A percentile compares a stretch with the other conserved stretches of the same genome.
These are phyloP conservation scores for Metschnikowia shivogae DNA, from an alignment of 805 yeast species.

Conservation along the genomic window DNA sequence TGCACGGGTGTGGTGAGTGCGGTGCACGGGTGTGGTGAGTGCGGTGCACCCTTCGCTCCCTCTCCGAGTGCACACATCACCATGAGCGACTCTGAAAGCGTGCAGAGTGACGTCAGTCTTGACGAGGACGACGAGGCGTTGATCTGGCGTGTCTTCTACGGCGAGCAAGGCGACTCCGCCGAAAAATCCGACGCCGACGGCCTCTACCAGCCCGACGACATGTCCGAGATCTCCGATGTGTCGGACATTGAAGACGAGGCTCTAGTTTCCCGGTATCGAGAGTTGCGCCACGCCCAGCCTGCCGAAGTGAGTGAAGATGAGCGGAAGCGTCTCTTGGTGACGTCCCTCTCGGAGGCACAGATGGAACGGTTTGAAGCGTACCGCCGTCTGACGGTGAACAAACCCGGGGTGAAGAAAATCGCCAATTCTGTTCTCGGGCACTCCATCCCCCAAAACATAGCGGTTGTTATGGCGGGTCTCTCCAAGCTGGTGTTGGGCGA, in stretches of 20 bases:
- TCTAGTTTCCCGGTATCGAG: conserved; percentile 27
- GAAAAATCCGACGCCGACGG: conserved; percentile 12
- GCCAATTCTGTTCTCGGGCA: conserved; percentile 79
- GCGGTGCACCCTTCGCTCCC: neutral
- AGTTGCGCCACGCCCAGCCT: conserved; percentile 29
- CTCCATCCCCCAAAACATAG: conserved; percentile 71
- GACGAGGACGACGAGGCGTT: conserved; percentile 45
- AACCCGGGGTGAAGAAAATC: conserved; percentile 72
- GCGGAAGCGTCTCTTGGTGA: conserved; percentile 56
- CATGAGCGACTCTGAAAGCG: conserved; percentile 18
- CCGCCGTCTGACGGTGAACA: conserved; percentile 60
- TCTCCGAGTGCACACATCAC: neutral
- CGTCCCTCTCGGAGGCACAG: conserved; percentile 75
- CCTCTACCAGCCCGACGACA: conserved; percentile 18
- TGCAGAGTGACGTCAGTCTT: conserved; percentile 35
- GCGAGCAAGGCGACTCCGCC: conserved; percentile 15
- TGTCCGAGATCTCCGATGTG: conserved; percentile 25
- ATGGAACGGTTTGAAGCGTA: conserved; percentile 83
- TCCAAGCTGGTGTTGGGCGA: conserved; percentile 91
- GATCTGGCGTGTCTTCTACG: conserved; percentile 40
- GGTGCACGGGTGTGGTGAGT: neutral
- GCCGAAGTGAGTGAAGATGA: conserved; percentile 45
- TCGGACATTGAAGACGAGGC: conserved; percentile 34
- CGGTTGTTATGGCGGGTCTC: conserved; percentile 78
- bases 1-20: neutral